These are phyloP conservation scores for Aristolochia contorta DNA, from an alignment of 164 flowering plant species.

Conservation along the genomic window DNA sequence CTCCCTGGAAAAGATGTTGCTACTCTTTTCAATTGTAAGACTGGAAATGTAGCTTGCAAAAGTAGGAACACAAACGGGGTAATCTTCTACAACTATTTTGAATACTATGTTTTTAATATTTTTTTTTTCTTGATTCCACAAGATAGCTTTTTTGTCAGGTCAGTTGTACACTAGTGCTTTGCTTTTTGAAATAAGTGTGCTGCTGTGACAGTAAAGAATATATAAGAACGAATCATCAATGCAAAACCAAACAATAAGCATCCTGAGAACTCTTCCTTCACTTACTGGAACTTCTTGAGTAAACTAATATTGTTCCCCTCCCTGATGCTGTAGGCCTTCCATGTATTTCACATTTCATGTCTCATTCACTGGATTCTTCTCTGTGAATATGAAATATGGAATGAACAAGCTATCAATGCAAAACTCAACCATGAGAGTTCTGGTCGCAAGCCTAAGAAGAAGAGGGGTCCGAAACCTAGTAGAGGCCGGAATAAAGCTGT, in stretches of 20 bases:
- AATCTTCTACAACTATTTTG: conserved; percentile 5
- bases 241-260: no score
- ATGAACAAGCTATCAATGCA: conserved; percentile 18
- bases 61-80: conserved; percentile 89
- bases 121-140: background rate
- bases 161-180: background rate
- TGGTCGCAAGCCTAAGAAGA: conserved; percentile 20
- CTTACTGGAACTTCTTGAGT: background rate
- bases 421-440: conserved; percentile 15
- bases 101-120: background rate
- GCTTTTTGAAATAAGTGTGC: no score
- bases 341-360: conserved; percentile 85
- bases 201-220: no score
- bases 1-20: conserved; percentile 93
- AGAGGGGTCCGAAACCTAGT: conserved; percentile 25
- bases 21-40: conserved; percentile 60
- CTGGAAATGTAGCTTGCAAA: conserved; percentile 78
- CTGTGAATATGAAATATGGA: conserved; percentile 53
- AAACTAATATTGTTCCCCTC: background rate
- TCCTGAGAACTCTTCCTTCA: background rate
- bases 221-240: no score
- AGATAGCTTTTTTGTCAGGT: background rate
- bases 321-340: conserved; percentile 62
- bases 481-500: conserved; percentile 16
- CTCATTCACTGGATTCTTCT: conserved; percentile 88